Conservation (phyloP, 2,329 filamentous ascomycete species). For the Ciborinia camelliae region DNA sequence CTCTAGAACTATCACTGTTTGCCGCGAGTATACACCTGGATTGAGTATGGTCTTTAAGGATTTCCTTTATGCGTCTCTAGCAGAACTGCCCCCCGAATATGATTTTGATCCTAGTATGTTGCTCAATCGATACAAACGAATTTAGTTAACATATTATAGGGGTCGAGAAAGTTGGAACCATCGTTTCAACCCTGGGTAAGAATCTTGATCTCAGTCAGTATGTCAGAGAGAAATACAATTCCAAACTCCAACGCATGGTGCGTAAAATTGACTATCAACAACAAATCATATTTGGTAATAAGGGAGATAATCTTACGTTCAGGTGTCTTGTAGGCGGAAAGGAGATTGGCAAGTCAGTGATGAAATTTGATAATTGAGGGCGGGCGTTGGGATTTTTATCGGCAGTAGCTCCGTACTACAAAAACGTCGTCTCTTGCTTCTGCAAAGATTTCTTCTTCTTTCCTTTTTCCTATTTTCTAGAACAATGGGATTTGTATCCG, state of each 20-base stretch:
- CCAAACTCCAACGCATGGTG: background rate
- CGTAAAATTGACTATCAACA: background rate
- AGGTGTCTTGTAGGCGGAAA: conserved; percentile 14
- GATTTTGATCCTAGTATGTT: conserved; percentile 11
- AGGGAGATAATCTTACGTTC: conserved; percentile 21
- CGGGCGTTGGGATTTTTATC: background rate
- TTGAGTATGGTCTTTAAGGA: no score
- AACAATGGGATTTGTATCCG: no score
- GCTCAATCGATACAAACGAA: background rate
- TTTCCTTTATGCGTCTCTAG: conserved; percentile 13
- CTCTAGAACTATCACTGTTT: background rate
- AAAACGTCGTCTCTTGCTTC: background rate
- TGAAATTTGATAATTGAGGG: conserved; percentile 17
- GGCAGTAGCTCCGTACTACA: background rate
- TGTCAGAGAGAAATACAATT: background rate
- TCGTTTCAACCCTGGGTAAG: conserved; percentile 1
- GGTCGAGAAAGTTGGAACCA: conserved; percentile 11
- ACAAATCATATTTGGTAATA: conserved; percentile 21
- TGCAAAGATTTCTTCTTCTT: background rate
- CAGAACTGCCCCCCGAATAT: conserved; percentile 19
- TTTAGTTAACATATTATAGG: conserved; percentile 13
- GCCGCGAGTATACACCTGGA: background rate
- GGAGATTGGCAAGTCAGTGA: conserved; percentile 5
- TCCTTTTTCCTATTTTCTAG: fast-evolving
- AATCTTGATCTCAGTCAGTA: background rate